These are phyloP conservation scores for Areca catechu DNA, from an alignment of 176 grass and related monocot genomes.

Conservation along the genomic window DNA sequence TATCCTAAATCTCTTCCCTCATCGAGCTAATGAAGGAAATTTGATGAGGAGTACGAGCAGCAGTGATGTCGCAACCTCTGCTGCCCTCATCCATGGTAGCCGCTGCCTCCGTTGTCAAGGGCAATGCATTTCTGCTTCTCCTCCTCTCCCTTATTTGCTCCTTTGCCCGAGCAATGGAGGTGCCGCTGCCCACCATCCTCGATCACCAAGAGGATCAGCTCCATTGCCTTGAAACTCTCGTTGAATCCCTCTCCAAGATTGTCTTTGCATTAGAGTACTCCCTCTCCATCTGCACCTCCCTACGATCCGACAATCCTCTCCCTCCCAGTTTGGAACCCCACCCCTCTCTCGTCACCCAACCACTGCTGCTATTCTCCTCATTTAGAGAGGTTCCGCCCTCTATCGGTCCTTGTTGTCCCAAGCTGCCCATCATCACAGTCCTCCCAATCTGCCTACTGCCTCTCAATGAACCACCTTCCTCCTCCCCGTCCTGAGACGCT, in stretches of 20 bases:
- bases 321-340: background rate
- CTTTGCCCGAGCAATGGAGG: background rate
- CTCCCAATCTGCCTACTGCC: no score
- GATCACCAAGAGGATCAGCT: conserved; percentile 42
- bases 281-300: conserved; percentile 6
- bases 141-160: conserved; percentile 6
- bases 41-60: no score
- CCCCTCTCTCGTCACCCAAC: background rate
- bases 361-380: no score
- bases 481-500: no score
- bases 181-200: conserved; percentile 12
- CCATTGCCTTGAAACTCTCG: conserved; percentile 42
- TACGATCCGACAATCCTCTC: conserved; percentile 28
- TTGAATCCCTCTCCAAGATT: conserved; percentile 6
- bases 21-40: no score
- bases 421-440: no score
- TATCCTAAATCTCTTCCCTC: no score
- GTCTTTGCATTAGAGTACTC: conserved; percentile 32
- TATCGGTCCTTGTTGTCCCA: no score
- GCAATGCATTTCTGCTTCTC: conserved; percentile 24
- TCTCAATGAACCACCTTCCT: no score
- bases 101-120: background rate
- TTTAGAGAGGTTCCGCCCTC: no score
- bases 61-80: background rate
- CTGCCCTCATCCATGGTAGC: conserved; percentile 15